A percentile compares a stretch with the other conserved stretches of the same genome.
These are phyloP conservation scores for Stagonosporopsis cucurbitacearum DNA, from an alignment of 2,329 filamentous ascomycete genomes.

Conservation along the genomic window DNA sequence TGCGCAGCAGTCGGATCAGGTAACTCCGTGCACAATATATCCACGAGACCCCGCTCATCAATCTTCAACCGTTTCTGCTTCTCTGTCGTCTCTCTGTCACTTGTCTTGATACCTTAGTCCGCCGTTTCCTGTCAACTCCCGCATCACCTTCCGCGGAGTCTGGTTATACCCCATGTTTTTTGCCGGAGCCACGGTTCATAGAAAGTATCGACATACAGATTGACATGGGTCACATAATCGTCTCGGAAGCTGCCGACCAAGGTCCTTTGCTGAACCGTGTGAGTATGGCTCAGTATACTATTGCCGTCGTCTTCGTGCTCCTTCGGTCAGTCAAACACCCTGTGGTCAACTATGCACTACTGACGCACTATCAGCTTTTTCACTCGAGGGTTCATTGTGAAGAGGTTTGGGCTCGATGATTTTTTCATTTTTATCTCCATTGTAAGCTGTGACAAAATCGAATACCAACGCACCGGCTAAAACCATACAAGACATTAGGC, in stretches of 20 bases:
- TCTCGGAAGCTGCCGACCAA: constrained; percentile 24
- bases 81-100: constrained; percentile 2
- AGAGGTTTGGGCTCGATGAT: constrained; percentile 36
- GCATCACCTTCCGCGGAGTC: background rate
- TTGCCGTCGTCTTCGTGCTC: constrained; percentile 32
- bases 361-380: constrained; percentile 24
- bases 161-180: constrained; percentile 21
- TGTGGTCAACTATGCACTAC: background rate
- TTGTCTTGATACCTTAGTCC: constrained; percentile 1
- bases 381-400: constrained; percentile 34
- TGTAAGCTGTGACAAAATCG: constrained; percentile 14
- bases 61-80: background rate
- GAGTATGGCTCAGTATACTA: constrained; percentile 28
- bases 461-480: background rate
- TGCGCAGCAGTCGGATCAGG: constrained; percentile 4
- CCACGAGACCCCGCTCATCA: constrained; percentile 5
- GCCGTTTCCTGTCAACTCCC: background rate
- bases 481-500: constrained; percentile 23
- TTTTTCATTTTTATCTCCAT: constrained; percentile 36
- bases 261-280: constrained; percentile 34
- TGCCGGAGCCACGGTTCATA: constrained; percentile 7
- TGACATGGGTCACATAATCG: constrained; percentile 32
- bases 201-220: constrained; percentile 13
- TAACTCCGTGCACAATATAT: constrained; percentile 11
- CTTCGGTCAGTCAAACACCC: constrained; percentile 25